These are phyloP conservation scores for Colletotrichum sp. DNA, from an alignment of 2,329 filamentous ascomycete genomes.

Conservation along the genomic window DNA sequence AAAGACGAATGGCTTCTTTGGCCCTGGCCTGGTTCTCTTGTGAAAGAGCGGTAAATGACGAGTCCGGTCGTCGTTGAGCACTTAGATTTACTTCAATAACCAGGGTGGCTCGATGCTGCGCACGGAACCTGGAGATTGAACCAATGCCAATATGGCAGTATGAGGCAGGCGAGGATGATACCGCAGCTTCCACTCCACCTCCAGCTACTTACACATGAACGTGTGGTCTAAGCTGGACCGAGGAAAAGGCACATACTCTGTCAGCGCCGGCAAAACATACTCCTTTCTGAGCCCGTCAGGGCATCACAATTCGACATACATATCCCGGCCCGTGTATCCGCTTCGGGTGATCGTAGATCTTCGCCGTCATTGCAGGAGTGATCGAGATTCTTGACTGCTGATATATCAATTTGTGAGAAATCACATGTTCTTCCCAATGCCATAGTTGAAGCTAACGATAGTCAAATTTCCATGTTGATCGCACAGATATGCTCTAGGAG, in stretches of 20 bases:
- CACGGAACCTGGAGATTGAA: too few relatives aligned
- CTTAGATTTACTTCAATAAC: too few relatives aligned
- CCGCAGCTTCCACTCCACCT: neutral
- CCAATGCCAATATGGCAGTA: too few relatives aligned
- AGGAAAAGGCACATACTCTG: neutral
- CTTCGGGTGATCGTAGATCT: neutral
- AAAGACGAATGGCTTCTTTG: too few relatives aligned
- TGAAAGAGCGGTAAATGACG: too few relatives aligned
- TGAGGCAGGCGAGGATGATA: neutral
- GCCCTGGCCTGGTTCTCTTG: too few relatives aligned
- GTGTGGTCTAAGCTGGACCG: neutral
- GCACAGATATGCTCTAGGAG: neutral
- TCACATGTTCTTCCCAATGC: neutral
- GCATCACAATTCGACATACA: neutral
- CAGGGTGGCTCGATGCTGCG: too few relatives aligned
- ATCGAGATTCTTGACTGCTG: neutral
- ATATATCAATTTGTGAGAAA: neutral
- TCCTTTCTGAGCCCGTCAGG: neutral
- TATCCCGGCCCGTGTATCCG: rapidly evolving
- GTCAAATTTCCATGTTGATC: neutral
- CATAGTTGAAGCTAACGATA: neutral
- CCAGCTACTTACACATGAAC: neutral
- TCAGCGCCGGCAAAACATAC: neutral
- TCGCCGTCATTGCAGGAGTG: rapidly evolving
- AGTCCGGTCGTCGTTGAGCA: too few relatives aligned